Evolutionary conservation across 768 basidiomycete species (phyloP).

Genomic region (Mycena capillaripes): DNA sequence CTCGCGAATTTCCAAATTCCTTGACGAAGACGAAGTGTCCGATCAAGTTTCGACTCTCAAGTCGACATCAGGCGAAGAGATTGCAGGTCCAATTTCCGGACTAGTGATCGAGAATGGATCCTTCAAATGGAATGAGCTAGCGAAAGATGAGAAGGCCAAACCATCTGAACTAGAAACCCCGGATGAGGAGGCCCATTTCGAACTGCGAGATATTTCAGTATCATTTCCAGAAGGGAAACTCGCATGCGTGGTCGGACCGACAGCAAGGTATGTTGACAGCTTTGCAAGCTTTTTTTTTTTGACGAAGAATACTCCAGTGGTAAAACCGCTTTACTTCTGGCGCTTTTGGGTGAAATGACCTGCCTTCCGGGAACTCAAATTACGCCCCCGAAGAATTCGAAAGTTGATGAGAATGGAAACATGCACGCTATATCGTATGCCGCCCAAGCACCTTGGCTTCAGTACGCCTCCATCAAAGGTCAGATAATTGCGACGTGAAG

Average conservation of each 20-base stretch:
- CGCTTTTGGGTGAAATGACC: slow-evolving; percentile 81
- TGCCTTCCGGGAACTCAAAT: slow-evolving; percentile 54
- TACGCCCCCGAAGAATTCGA: slow-evolving; percentile 75
- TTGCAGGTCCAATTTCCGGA: slow-evolving; percentile 38
- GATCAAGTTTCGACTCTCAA: slow-evolving; percentile 77
- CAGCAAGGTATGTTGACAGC: slow-evolving; percentile 56
- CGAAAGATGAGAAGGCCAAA: slow-evolving; percentile 38
- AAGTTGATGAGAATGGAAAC: slow-evolving; percentile 70
- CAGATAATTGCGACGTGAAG: background rate
- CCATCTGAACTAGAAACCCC: slow-evolving; percentile 29
- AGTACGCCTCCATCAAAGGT: slow-evolving; percentile 1
- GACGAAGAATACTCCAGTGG: slow-evolving; percentile 56
- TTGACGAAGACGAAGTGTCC: slow-evolving; percentile 79
- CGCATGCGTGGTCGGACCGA: slow-evolving; percentile 82
- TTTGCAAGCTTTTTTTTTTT: background rate
- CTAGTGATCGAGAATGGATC: slow-evolving; percentile 72
- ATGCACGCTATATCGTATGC: slow-evolving; percentile 79
- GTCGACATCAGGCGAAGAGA: slow-evolving; percentile 49
- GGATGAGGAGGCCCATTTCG: slow-evolving; percentile 66
- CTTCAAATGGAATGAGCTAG: slow-evolving; percentile 73
- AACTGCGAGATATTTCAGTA: slow-evolving; percentile 75
- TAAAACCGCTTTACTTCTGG: slow-evolving; percentile 81
- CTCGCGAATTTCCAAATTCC: slow-evolving; percentile 75
- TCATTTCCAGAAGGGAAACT: slow-evolving; percentile 80
- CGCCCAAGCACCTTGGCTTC: slow-evolving; percentile 78